Base-by-base conservation (phyloP, 2,329 filamentous ascomycete species). In the Dendrostoma leiphaemia region DNA sequence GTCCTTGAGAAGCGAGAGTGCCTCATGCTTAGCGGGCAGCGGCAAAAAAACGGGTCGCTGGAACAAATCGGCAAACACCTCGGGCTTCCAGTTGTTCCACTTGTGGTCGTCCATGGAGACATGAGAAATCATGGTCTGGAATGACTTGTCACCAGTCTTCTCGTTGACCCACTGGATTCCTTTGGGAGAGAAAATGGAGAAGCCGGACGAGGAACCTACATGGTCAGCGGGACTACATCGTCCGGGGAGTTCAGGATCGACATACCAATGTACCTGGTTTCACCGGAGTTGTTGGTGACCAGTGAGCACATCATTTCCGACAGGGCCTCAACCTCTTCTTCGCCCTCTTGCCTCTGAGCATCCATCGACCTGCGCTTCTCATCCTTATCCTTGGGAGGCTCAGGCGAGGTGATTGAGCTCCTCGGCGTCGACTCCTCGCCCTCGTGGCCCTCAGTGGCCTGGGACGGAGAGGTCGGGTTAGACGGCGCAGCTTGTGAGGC, bases 291-390 rank as follows among this genome's bases (percentile, higher is more conserved):
- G 67, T 96, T 97, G 1, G 93, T 97, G 28, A 99, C 92, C 29
- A 99, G 75, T 3, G 92, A 97, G 71, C 93, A 97, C 94, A 99
- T 97, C 88, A 97, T 94, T 73, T 99, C 94, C 1, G 93, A 96
- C 54, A 99, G 73, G 2, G 86, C 86, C 68, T 95, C 92, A 1
- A 96, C 89, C 64, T 96, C 89, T 61, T 87, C 80, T 61, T 84
- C 81, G 50, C 76, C 80, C 43, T 71, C 69, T 10, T 69, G 69
- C 8, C 69, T 56, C 48, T 41, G 32, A 21, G n/a, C 43, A n/a
- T 57, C 55, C 13, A 73, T 68, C 2, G 77, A 78, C 47, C 67
- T 67, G 50, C 69, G 53, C 49, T 66, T 60, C 26, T 54, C 40
- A 2, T 67, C 65, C 15, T 63, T 67, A 3, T 64, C 74, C 62